Percentiles rank a stretch among this genome's conserved stretches.
Evolutionary conservation across 805 yeast genomes (phyloP).

Genomic region (Pichia manshurica): DNA sequence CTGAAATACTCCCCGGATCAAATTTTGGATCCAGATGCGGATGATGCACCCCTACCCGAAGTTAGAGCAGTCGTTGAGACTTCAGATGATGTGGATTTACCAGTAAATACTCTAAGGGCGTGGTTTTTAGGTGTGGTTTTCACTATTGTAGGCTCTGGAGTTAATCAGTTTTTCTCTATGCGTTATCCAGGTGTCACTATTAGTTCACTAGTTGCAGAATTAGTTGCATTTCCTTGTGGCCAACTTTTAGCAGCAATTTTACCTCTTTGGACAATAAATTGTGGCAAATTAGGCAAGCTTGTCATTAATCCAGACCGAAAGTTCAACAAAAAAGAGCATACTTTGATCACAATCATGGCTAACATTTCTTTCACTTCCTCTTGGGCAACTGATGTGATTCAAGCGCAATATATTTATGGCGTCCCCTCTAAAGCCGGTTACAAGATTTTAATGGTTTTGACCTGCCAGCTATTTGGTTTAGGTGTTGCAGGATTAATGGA

Average conservation of each 20-base stretch:
- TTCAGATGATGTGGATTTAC: neutral
- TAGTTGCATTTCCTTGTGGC: neutral
- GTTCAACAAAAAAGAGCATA: neutral
- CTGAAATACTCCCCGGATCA: neutral
- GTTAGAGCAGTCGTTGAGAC: conserved; percentile 1
- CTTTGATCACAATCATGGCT: conserved; percentile 1
- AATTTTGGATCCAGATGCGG: neutral
- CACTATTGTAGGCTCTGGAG: conserved; percentile 2
- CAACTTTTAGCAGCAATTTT: neutral
- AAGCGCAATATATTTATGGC: conserved; percentile 1
- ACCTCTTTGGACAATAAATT: neutral
- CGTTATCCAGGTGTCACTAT: conserved; percentile 2
- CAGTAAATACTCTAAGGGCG: neutral
- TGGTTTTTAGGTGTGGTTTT: conserved; percentile 1
- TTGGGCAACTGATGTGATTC: conserved; percentile 1
- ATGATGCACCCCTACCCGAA: neutral
- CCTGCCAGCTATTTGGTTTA: conserved; percentile 1
- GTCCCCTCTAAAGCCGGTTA: neutral
- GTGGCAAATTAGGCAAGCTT: neutral
- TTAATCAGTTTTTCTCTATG: conserved; percentile 2
- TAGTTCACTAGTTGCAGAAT: neutral
- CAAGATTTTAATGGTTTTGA: conserved; percentile 1
- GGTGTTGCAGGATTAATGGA: conserved; percentile 1
- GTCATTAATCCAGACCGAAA: conserved; percentile 1
- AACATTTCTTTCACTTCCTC: conserved; percentile 1